Conservation (phyloP, 306 rosid species). For the Dryas alaskensis region DNA sequence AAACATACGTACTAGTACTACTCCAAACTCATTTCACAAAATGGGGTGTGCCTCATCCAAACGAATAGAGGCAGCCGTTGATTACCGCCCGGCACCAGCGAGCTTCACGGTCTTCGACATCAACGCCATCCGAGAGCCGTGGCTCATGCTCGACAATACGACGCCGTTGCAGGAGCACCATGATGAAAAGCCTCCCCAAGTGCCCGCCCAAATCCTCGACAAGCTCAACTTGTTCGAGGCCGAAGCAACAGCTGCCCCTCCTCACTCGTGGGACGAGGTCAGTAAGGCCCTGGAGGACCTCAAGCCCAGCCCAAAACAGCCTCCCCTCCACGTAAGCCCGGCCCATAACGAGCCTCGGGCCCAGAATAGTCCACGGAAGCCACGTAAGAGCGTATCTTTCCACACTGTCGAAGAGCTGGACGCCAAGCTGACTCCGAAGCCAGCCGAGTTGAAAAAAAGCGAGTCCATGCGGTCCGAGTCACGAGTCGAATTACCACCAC, state of each 20-base stretch:
- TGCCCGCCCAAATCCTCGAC: constrained; percentile 58
- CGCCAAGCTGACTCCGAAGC: constrained; percentile 37
- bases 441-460: constrained; percentile 26
- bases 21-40: background rate
- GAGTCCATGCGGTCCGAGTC: constrained; percentile 21
- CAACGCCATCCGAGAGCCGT: constrained; percentile 77
- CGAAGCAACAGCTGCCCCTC: constrained; percentile 44
- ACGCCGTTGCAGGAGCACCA: background rate
- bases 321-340: background rate
- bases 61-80: constrained; percentile 35
- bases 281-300: constrained; percentile 66
- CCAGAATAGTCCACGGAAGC: background rate
- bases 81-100: constrained; percentile 69
- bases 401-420: constrained; percentile 80
- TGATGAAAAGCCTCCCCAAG: constrained; percentile 34
- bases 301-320: constrained; percentile 35
- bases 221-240: constrained; percentile 60
- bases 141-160: constrained; percentile 47
- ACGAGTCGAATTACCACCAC: background rate
- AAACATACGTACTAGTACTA: background rate
- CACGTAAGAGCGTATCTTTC: constrained; percentile 52
- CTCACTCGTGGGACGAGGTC: constrained; percentile 83
- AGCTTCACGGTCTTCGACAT: constrained; percentile 85
- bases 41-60: constrained; percentile 86
- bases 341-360: background rate